These are phyloP conservation scores for Achaetomiella virescens DNA, from an alignment of 495 filamentous ascomycete species.

Conservation along the genomic window DNA sequence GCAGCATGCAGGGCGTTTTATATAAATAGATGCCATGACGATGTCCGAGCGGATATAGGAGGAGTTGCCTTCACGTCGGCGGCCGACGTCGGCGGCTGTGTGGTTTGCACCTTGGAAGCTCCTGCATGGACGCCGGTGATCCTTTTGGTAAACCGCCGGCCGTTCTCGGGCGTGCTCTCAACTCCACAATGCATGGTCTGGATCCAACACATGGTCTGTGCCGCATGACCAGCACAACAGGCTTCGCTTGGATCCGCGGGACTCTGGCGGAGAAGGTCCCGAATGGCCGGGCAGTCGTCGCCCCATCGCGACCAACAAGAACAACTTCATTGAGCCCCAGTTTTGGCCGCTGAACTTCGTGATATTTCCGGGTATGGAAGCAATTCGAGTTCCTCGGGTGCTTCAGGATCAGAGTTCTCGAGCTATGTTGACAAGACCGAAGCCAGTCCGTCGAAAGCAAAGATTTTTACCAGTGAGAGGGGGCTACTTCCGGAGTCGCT, in stretches of 20 bases:
- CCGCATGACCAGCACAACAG: constrained; percentile 16
- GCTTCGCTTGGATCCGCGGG: constrained; percentile 23
- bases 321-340: background rate
- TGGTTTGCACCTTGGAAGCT: background rate
- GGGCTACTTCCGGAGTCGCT: no score
- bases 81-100: background rate
- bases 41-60: constrained; percentile 7
- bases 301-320: background rate
- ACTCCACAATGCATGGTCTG: background rate
- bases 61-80: background rate
- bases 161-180: constrained; percentile 6
- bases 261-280: constrained; percentile 12
- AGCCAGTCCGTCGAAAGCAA: no score
- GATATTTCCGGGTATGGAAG: no score
- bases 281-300: constrained; percentile 8
- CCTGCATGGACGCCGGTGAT: no score
- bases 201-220: constrained; percentile 4
- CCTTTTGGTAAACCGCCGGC: background rate
- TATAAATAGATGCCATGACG: constrained; percentile 9
- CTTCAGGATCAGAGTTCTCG: no score
- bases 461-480: no score
- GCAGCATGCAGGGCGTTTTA: constrained; percentile 1
- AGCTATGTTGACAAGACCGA: no score
- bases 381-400: no score
- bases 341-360: no score